These are phyloP conservation scores for Lipomyces japonicus DNA, from an alignment of 805 yeast species.

Conservation along the genomic window DNA sequence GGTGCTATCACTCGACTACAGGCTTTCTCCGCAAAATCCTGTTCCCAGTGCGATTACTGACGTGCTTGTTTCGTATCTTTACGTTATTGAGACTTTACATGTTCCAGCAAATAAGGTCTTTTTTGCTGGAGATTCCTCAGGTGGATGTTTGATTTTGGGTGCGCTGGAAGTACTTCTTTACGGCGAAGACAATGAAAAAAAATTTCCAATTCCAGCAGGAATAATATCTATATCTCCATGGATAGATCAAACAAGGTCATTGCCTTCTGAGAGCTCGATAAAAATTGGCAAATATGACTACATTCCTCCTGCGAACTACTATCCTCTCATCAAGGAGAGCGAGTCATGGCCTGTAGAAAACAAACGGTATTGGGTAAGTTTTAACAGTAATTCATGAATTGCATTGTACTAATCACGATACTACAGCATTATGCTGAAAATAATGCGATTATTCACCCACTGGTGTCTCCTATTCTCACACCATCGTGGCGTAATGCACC, in stretches of 20 bases:
- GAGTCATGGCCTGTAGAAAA: conserved; percentile 20
- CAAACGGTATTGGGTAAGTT: conserved; percentile 18
- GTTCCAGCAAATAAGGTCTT: conserved; percentile 16
- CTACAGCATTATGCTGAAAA: conserved; percentile 18
- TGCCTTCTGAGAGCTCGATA: conserved; percentile 24
- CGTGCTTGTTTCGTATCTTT: conserved; percentile 12
- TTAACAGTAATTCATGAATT: not conserved
- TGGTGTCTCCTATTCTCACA: conserved; percentile 20
- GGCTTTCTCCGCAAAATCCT: conserved; percentile 25
- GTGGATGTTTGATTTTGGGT: conserved; percentile 18
- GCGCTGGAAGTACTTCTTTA: conserved; percentile 10
- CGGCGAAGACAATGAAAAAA: conserved; percentile 4
- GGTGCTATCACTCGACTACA: conserved; percentile 21
- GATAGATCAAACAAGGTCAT: conserved; percentile 25
- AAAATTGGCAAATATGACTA: conserved; percentile 19
- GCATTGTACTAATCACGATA: not conserved
- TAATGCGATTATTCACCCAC: conserved; percentile 24
- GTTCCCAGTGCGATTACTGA: conserved; percentile 22
- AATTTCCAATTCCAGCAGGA: conserved; percentile 28
- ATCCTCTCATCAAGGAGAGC: conserved; percentile 18
- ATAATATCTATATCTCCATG: conserved; percentile 22
- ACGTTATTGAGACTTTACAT: conserved; percentile 9
- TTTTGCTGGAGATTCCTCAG: conserved; percentile 28
- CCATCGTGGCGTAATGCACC: conserved; percentile 25
- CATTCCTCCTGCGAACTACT: conserved; percentile 21